Evolutionary conservation across 1,284 basidiomycete species (phyloP), one percentile per base, ranked within the genome.

Genomic region (Xerocomus amazonicus): DNA sequence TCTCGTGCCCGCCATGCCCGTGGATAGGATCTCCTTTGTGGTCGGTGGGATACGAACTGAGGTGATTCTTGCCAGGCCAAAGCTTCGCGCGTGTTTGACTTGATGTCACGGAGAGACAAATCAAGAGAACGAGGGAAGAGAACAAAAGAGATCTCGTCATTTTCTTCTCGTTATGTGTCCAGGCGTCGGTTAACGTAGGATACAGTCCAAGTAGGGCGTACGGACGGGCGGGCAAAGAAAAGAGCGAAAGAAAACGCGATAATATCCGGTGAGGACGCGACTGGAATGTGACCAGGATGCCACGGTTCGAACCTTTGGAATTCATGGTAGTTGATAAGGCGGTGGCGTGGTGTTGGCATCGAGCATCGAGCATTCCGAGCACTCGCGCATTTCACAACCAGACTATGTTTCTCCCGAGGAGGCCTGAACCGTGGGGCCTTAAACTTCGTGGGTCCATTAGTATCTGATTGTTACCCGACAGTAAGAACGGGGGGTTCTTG

Each of bases 71-170:
- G 23, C 48, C 39, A 3, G 31, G 10, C 39, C 28, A 16, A 13
- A 29, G 16, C 26, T 48, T 43, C 14, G 56, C 59, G 3, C 28
- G 23, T 14, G 53, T 47, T 44, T 26, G 47, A 34, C 41, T 36
- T 27, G 41, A 39, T 39, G 49, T 16, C 4, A 12, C 6, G 23
- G 35, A 14, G 10, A 59, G 35, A 17, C 9, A 61, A 12, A 59
- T 17, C 33, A 35, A 56, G 29, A 61, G 26, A 16, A 47, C 10
- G 36, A 63, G 45, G 34, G 48, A 42, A 12, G 29, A 16, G 17
- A 56, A 46, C 19, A 31, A 32, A 43, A 48, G 33, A 10, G 35
- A 36, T 53, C 16, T 41, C 9, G 26, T 45, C 60, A 63, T 59
- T 16, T 48, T 59, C 8, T 17, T 26, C n/a, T 44, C 23, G 32